phyloP scores from a whole-genome alignment of 2,329 filamentous ascomycete genomes.

The Didymella segeticola region DNA sequence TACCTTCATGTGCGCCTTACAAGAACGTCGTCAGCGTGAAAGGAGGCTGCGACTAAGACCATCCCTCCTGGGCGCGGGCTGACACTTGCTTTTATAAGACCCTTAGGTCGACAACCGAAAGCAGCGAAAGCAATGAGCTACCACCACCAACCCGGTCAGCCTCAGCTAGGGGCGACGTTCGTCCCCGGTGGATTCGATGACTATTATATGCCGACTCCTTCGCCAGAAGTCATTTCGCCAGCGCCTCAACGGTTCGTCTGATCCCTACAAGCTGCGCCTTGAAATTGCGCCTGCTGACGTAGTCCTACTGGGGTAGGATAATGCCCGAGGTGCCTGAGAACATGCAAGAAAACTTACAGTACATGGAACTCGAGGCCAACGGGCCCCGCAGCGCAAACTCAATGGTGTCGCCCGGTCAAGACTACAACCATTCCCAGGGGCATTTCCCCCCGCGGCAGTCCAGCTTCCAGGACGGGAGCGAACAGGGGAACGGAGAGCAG shows the following conservation, averaged over 20 bases:
- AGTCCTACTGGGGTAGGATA: constrained; percentile 63
- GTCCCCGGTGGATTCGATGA: constrained; percentile 72
- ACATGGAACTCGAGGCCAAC: constrained; percentile 83
- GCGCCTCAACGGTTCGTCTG: constrained; percentile 70
- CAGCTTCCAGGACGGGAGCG: constrained; percentile 38
- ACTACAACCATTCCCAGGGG: constrained; percentile 35
- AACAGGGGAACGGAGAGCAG: constrained; percentile 27
- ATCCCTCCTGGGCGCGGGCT: constrained; percentile 35
- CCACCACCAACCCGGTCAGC: constrained; percentile 46
- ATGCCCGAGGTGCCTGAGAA: constrained; percentile 96
- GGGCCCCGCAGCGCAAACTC: constrained; percentile 43
- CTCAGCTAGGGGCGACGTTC: constrained; percentile 64
- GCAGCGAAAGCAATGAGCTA: constrained; percentile 44
- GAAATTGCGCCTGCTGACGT: constrained; percentile 43
- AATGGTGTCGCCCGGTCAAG: constrained; percentile 40
- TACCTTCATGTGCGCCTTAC: constrained; percentile 26
- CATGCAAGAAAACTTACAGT: constrained; percentile 92
- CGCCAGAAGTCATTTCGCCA: constrained; percentile 71
- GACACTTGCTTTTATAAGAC: constrained; percentile 30
- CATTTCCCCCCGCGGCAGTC: constrained; percentile 42
- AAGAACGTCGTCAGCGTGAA: constrained; percentile 22
- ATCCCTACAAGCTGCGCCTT: constrained; percentile 25
- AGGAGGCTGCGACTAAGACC: constrained; percentile 20
- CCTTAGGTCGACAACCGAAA: constrained; percentile 18
- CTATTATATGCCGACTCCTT: constrained; percentile 65